A percentile compares a stretch with the other conserved stretches of the same genome.
Evolutionary conservation across 768 basidiomycete genomes (phyloP).

Genomic region (Phlebiopsis flavidoalba): DNA sequence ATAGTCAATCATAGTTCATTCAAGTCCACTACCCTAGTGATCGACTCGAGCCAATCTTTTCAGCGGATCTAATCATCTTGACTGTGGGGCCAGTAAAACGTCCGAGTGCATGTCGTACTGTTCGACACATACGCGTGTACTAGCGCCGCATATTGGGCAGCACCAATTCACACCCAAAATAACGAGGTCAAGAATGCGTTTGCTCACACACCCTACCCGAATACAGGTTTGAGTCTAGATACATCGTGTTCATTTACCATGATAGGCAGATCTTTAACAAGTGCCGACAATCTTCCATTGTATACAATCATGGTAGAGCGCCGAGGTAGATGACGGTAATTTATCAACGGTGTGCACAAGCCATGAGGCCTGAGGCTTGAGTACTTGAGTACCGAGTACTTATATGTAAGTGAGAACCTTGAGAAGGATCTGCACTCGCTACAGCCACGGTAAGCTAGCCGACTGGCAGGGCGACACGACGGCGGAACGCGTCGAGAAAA

Average conservation of each 20-base stretch:
- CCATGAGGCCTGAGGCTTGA: background rate
- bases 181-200: background rate
- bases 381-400: background rate
- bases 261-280: background rate
- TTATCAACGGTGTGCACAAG: background rate
- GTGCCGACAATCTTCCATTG: background rate
- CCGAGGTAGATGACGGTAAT: background rate
- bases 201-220: background rate
- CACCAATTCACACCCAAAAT: background rate
- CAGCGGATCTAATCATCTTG: background rate
- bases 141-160: background rate
- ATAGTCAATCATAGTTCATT: background rate
- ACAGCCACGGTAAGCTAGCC: background rate
- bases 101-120: background rate
- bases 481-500: background rate
- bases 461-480: too few species aligned
- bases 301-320: background rate
- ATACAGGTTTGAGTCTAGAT: background rate
- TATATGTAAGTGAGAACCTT: background rate
- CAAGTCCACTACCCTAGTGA: background rate
- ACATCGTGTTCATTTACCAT: background rate
- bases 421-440: background rate
- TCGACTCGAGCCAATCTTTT: background rate
- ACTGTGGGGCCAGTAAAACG: background rate
- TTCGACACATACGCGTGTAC: background rate